These are phyloP conservation scores for Ogataea trehaloabstinens DNA, from an alignment of 805 yeast genomes.

Conservation along the genomic window DNA sequence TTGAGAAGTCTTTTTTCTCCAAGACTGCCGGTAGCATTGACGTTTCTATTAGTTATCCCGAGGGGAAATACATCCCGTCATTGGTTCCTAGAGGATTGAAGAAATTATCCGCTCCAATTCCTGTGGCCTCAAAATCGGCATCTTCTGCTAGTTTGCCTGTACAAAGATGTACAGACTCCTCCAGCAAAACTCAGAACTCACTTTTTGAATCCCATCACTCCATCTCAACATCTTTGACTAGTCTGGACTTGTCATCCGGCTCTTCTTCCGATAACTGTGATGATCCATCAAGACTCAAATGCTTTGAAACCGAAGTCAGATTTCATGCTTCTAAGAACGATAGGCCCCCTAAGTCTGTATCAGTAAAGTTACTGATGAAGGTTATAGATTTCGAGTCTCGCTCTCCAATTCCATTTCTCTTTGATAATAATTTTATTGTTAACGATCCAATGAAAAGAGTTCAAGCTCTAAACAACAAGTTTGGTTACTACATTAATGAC, in stretches of 20 bases:
- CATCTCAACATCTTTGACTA: slow-evolving; percentile 4
- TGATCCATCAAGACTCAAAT: not conserved
- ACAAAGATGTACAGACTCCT: not conserved
- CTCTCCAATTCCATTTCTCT: slow-evolving; percentile 36
- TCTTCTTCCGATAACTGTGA: not conserved
- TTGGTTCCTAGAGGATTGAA: slow-evolving; percentile 5
- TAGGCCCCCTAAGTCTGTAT: slow-evolving; percentile 11
- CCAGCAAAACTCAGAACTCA: not conserved
- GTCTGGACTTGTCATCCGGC: slow-evolving; percentile 1
- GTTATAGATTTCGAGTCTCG: slow-evolving; percentile 11
- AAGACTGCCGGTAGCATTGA: slow-evolving; percentile 3
- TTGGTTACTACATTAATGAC: slow-evolving; percentile 3
- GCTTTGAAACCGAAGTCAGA: slow-evolving; percentile 7
- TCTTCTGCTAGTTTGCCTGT: not conserved
- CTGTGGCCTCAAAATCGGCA: not conserved
- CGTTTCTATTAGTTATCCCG: not conserved
- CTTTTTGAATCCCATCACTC: slow-evolving; percentile 6
- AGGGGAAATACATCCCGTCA: slow-evolving; percentile 1
- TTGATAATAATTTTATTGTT: slow-evolving; percentile 33
- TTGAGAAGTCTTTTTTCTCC: slow-evolving; percentile 3
- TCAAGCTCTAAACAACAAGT: slow-evolving; percentile 6
- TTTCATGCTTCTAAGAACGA: slow-evolving; percentile 3
- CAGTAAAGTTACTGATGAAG: slow-evolving; percentile 6
- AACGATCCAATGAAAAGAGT: slow-evolving; percentile 5
- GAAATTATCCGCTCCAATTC: slow-evolving; percentile 8